These are phyloP conservation scores for Lasiodiplodia gonubiensis DNA, from an alignment of 2,329 filamentous ascomycete genomes.

Conservation along the genomic window DNA sequence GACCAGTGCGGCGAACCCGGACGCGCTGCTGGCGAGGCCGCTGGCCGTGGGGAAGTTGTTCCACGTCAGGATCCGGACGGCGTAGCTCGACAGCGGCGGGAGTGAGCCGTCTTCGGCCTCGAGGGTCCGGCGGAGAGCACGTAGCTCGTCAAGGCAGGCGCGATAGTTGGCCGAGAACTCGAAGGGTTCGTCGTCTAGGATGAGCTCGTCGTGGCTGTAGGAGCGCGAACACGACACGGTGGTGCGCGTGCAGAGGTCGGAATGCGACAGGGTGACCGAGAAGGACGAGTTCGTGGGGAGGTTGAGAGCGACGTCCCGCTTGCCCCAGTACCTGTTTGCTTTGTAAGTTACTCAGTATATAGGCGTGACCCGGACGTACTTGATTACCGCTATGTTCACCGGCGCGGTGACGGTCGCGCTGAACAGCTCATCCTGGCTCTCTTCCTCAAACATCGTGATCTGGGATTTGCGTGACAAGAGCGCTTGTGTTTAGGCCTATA, in stretches of 20 bases:
- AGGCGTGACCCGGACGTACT: too few relatives aligned
- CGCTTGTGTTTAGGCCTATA: too few relatives aligned
- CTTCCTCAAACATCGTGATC: too few relatives aligned
- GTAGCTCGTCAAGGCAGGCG: constrained; percentile 88
- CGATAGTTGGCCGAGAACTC: constrained; percentile 88
- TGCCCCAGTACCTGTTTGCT: constrained; percentile 81
- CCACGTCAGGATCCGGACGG: constrained; percentile 86
- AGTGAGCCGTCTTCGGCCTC: constrained; percentile 74
- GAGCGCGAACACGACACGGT: constrained; percentile 85
- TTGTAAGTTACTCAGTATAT: too few relatives aligned
- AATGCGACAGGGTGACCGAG: constrained; percentile 92
- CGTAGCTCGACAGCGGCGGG: constrained; percentile 78
- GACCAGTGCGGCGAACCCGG: constrained; percentile 70
- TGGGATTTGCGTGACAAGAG: too few relatives aligned
- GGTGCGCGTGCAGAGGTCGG: constrained; percentile 91
- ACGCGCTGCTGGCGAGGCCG: constrained; percentile 71
- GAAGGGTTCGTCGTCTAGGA: constrained; percentile 81
- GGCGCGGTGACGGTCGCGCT: too few relatives aligned
- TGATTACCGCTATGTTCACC: too few relatives aligned
- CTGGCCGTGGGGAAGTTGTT: constrained; percentile 99
- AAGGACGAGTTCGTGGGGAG: constrained; percentile 97
- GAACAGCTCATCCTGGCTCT: too few relatives aligned
- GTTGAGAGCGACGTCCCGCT: constrained; percentile 90
- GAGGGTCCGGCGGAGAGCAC: constrained; percentile 74
- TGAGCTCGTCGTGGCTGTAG: constrained; percentile 74